A percentile compares a stretch with the other conserved stretches of the same genome.
phyloP scores from a whole-genome alignment of 1,284 basidiomycete genomes.

The Jaminaea rosea region DNA sequence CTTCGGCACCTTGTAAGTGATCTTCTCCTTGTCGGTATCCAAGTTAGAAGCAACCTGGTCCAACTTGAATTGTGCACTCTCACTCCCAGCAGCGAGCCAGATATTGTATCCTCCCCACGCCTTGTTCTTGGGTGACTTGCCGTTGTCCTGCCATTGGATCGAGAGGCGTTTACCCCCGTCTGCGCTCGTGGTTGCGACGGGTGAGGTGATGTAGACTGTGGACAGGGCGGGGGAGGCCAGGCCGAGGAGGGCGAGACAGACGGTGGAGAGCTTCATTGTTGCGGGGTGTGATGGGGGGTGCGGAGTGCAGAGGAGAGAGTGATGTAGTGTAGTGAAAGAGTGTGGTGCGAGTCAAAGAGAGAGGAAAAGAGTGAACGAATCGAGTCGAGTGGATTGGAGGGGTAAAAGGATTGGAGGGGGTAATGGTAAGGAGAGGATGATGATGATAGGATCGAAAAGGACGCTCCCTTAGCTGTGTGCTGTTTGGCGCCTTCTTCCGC shows the following conservation, averaged over 20 bases:
- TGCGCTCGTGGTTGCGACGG: slow-evolving; percentile 27
- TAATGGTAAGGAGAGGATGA: background rate
- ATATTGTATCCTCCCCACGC: slow-evolving; percentile 36
- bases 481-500: too few relatives aligned
- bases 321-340: slow-evolving; percentile 54
- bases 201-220: slow-evolving; percentile 26
- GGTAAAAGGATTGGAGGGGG: background rate
- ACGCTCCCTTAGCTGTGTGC: background rate
- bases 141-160: slow-evolving; percentile 35
- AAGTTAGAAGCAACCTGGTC: slow-evolving; percentile 25
- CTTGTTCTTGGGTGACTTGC: slow-evolving; percentile 16
- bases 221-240: slow-evolving; percentile 18
- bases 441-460: background rate
- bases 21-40: slow-evolving; percentile 7
- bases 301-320: background rate
- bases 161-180: slow-evolving; percentile 19
- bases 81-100: slow-evolving; percentile 32
- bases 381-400: background rate
- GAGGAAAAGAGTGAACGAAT: slow-evolving; percentile 5
- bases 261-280: slow-evolving; percentile 59
- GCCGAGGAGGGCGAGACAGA: slow-evolving; percentile 3
- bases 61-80: slow-evolving; percentile 35
- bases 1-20: slow-evolving; percentile 17
- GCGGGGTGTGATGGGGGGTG: slow-evolving; percentile 77
- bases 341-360: slow-evolving; percentile 65